Percentiles rank a stretch among this genome's conserved stretches.
Evolutionary conservation across 495 filamentous ascomycete genomes (phyloP).

Genomic region (Aspergillus sclerotiicarbonarius): DNA sequence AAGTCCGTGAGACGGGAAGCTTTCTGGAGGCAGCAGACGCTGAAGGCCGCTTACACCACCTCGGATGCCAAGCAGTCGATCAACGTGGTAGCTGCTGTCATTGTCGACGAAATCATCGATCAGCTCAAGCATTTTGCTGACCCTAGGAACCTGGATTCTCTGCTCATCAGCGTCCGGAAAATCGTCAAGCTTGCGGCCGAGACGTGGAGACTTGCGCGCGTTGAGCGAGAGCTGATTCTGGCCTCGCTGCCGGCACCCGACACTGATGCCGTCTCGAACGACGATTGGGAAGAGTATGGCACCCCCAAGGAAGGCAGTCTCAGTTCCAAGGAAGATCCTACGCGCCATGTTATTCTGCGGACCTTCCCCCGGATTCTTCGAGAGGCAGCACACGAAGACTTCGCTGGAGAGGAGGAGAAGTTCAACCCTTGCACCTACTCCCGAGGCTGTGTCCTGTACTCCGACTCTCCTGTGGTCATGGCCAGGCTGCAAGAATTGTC

Average conservation of each 20-base stretch:
- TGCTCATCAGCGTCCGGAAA: conserved; percentile 50
- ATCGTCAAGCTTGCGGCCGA: conserved; percentile 65
- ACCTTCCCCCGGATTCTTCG: conserved; percentile 56
- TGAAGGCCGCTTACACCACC: conserved; percentile 62
- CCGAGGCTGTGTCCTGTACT: conserved; percentile 52
- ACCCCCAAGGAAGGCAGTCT: conserved; percentile 20
- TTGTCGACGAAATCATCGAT: conserved; percentile 60
- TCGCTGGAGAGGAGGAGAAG: conserved; percentile 42
- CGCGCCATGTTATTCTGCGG: conserved; percentile 47
- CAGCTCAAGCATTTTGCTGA: conserved; percentile 60
- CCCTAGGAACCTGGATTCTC: conserved; percentile 50
- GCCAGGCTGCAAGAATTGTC: conserved; percentile 49
- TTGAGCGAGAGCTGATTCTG: conserved; percentile 60
- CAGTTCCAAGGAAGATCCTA: conserved; percentile 26
- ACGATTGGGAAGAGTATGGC: conserved; percentile 49
- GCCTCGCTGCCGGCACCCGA: conserved; percentile 53
- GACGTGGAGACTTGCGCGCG: conserved; percentile 62
- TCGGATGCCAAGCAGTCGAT: conserved; percentile 61
- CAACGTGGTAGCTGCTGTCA: conserved; percentile 57
- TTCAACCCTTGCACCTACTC: conserved; percentile 47
- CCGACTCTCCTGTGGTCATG: conserved; percentile 52
- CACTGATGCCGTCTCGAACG: conserved; percentile 35
- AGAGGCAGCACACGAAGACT: conserved; percentile 56
- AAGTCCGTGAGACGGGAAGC: conserved; percentile 62
- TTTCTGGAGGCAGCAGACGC: conserved; percentile 63